Base-by-base conservation (phyloP, 345 rosid species). In the Draba incana region DNA sequence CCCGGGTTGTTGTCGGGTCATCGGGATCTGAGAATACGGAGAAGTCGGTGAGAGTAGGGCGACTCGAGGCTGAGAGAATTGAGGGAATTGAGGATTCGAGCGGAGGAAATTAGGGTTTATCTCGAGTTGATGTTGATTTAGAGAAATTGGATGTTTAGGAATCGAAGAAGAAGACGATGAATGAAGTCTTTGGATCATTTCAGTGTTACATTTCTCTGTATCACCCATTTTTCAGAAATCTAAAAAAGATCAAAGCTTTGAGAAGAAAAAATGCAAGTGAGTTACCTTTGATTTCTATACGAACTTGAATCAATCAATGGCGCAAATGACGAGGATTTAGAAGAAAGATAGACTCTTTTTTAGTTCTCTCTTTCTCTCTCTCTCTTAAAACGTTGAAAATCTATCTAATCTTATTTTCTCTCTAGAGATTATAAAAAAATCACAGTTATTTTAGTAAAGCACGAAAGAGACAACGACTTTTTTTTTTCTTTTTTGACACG, bases 11-110 rank as follows among this genome's bases (percentile, higher is more conserved):
- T 20, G 74, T 3, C 54, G 92, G 77, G 75, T 86, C 14, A 62
- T 39, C 2, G 83, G 92, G 88, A 90, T 87, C 91, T 88, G 89
- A 27, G 99, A 89, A 70, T 75, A 88, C 0, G 96, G 99, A 0
- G 97, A 89, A 70, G 92, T 81, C 43, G 95, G 98, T 27, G 97
- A 91, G 79, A 88, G 97, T 4, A 90, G 85, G 11, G 96, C 95
- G 15, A 68, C 80, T 80, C 91, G 85, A 70, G 74, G 80, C 15
- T 81, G 89, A 43, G 87, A 64, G 61, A 83, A 81, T 68, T 83
- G 81, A 51, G 81, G 37, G 37, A 28, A 28, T 57, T 0, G 86
- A 76, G 23, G 83, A 42, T 20, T 20, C 1, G 20, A 20, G 20
- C 20, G 20, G 20, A 82, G 69, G 73, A 84, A 82, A 48, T 75